These are phyloP conservation scores for Aspergillus sp. DNA, from an alignment of 2,329 filamentous ascomycete species.

Conservation along the genomic window DNA sequence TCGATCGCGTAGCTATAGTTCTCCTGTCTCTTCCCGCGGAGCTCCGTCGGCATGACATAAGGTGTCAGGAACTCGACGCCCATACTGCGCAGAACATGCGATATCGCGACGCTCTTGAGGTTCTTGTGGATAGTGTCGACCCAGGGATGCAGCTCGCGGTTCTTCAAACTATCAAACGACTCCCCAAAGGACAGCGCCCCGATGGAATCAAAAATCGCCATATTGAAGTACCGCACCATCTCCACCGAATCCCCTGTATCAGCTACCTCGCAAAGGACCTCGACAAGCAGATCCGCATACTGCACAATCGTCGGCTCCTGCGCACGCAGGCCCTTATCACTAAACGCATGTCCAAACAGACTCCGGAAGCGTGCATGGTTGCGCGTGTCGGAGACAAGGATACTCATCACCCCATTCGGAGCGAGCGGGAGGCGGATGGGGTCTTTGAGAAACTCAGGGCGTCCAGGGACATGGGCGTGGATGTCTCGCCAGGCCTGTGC, in stretches of 20 bases:
- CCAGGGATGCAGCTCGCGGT: neutral
- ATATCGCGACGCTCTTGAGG: constrained; percentile 1
- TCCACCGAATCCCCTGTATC: neutral
- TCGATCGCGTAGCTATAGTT: neutral
- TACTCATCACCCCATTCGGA: neutral
- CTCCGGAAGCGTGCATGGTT: neutral
- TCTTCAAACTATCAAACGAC: neutral
- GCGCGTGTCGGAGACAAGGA: neutral
- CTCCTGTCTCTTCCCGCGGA: neutral
- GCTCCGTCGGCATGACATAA: neutral
- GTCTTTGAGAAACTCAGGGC: neutral
- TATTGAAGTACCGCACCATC: constrained; percentile 1
- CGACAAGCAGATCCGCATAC: neutral
- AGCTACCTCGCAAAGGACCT: neutral
- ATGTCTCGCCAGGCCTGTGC: constrained; percentile 34
- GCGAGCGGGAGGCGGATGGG: neutral
- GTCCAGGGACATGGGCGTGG: constrained; percentile 13
- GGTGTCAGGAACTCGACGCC: neutral
- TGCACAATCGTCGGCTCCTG: neutral
- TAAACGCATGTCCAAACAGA: neutral
- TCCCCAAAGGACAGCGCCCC: neutral
- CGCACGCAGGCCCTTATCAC: neutral
- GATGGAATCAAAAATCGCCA: constrained; percentile 1
- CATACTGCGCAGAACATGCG: constrained; percentile 1
- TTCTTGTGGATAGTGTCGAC: neutral